Base-by-base conservation (phyloP, 805 yeast species). In the Metschnikowia vanudenii region DNA sequence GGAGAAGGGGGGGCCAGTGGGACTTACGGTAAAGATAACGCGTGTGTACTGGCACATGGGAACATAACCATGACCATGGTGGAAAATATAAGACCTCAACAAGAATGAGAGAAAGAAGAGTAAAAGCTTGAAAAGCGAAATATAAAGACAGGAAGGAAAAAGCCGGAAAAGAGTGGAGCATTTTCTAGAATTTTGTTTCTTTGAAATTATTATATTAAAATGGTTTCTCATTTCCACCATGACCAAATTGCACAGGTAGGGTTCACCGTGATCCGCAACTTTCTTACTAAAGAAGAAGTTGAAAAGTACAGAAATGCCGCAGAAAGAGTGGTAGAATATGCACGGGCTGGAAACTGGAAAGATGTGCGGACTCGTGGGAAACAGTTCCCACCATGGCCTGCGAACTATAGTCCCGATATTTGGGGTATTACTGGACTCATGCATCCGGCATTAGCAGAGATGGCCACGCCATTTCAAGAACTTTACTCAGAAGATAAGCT, bases 371-470 rank as follows among this genome's bases (percentile, higher is more conserved):
- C 79, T 3, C 59, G 73, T 38, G 80, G 80, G 6, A 76, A 76
- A 50, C 81, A 76, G 54, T 76, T 76, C 53, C 81, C 81, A 7
- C 81, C 81, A n/a, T 76, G 81, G 81, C 79, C 80, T 14, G 63
- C 62, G 43, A 71, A 73, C 46, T 73, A 67, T 53, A 67, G 69
- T 44, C 79, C 80, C 3, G 80, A 76, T 49, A 76, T 76, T 46
- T 76, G 81, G 81, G 81, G 81, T 0, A 64, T 76, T 9, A 59
- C 73, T 4, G 77, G 77, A 7, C 63, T 76, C 37, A 59, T 76
- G 56, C 74, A 76, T 51, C 81, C 81, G 0, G 74, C 68, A 34
- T 58, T 74, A 48, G 65, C 67, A 1, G 69, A 65, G 4, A 51
- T 65, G 45, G 59, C 73, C 2, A 18, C 41, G 1, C 67, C 71